Base-by-base conservation (phyloP, 176 grass and related monocot species). In the Eragrostis curvula region DNA sequence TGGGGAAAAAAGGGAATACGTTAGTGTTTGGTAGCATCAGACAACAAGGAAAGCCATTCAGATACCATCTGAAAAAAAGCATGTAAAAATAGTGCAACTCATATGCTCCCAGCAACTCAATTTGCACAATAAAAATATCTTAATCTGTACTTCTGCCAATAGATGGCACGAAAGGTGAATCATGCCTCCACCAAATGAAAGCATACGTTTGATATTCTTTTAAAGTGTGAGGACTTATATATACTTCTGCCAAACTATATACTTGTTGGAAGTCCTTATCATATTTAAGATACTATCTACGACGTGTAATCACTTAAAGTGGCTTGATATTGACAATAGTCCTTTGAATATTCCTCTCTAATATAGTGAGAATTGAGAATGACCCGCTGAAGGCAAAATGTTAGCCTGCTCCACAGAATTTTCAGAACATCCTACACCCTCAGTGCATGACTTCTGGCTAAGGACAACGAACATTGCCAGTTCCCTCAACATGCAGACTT, bases 241-340 rank as follows among this genome's bases (percentile, higher is more conserved):
- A n/a, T n/a, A n/a, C n/a, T n/a, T n/a, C n/a, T n/a, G n/a, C n/a
- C n/a, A n/a, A n/a, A n/a, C n/a, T n/a, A n/a, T n/a, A n/a, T n/a
- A 73, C 28, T 36, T 78, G 66, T 83, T 83, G 79, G 9, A 44
- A 48, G 73, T 88, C 80, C 8, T 48, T 83, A 45, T 72, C 73
- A 9, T 71, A 70, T 27, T 21, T 13, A 17, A 12, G 8, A 71
- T 46, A 83, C 83, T n/a, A n/a, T 77, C 14, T 36, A 46, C 12
- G 21, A 44, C 14, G 63, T 52, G 36, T 46, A 73, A 87, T 64
- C 57, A 71, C 73, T 39, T 45, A 53, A 82, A 57, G 24, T 21
- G 67, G 56, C 79, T 65, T 65, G 66, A 83, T 9, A 83, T 71
- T 16, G 86, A 83, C 67, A 47, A 25, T 32, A 44, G 36, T 77